phyloP scores from a whole-genome alignment of 176 grass and related monocot species.

The Oryza australiensis region DNA sequence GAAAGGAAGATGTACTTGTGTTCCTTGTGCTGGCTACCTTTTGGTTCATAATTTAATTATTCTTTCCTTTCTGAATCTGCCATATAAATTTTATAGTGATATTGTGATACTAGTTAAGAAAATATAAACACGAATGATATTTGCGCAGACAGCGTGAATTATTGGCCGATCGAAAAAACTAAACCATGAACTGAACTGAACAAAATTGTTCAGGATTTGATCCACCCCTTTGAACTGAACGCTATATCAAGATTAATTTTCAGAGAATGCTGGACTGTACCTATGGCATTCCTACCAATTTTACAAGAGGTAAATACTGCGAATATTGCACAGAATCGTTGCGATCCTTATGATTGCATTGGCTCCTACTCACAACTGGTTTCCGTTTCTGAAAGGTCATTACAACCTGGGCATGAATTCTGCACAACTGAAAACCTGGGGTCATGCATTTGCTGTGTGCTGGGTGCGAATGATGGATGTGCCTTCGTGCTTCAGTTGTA shows the following conservation, averaged over 20 bases:
- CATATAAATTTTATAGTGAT: background rate
- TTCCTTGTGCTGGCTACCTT: background rate
- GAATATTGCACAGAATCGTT: background rate
- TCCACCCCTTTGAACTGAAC: background rate
- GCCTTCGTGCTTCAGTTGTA: background rate
- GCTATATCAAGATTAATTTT: background rate
- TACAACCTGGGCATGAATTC: background rate
- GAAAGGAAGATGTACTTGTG: conserved; percentile 31
- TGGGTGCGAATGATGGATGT: conserved; percentile 19
- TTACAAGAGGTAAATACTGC: background rate
- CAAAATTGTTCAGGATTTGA: background rate
- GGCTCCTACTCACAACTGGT: background rate
- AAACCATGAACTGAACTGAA: background rate
- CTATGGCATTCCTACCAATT: background rate
- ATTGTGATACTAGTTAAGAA: background rate
- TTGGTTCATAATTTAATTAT: background rate
- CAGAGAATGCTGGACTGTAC: background rate
- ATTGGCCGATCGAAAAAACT: background rate
- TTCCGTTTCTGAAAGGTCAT: conserved; percentile 14
- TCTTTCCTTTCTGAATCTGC: background rate
- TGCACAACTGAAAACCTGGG: conserved; percentile 33
- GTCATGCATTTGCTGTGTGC: conserved; percentile 49
- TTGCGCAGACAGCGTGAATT: no score
- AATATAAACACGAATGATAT: background rate
- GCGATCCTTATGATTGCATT: conserved; percentile 24